A percentile compares a stretch with the other conserved stretches of the same genome.
Evolutionary conservation across 495 filamentous ascomycete species (phyloP).

Genomic region (Chaetomium cochliodes): DNA sequence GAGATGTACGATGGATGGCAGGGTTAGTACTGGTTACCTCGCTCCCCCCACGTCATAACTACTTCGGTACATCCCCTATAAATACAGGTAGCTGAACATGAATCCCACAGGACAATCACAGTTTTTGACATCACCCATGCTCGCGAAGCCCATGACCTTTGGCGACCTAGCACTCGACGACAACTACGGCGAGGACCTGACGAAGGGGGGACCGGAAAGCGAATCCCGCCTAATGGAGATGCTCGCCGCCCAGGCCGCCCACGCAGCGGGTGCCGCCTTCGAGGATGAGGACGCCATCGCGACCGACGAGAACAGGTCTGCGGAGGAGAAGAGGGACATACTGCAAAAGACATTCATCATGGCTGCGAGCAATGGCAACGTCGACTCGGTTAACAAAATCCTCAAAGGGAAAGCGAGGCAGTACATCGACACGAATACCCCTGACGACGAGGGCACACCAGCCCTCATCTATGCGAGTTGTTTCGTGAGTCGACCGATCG

Average conservation of each 20-base stretch:
- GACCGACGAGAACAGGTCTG: slow-evolving; percentile 66
- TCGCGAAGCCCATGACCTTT: slow-evolving; percentile 79
- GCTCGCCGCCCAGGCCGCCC: slow-evolving; percentile 88
- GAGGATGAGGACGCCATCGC: slow-evolving; percentile 80
- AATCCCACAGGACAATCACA: slow-evolving; percentile 79
- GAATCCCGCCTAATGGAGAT: slow-evolving; percentile 91
- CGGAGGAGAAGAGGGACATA: slow-evolving; percentile 72
- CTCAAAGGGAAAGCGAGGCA: slow-evolving; percentile 69
- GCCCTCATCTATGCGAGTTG: slow-evolving; percentile 98
- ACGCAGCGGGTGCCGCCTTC: slow-evolving; percentile 66
- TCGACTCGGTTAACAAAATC: slow-evolving; percentile 73
- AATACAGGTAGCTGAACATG: slow-evolving; percentile 28
- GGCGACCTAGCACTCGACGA: slow-evolving; percentile 55
- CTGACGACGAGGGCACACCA: slow-evolving; percentile 92
- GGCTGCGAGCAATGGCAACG: slow-evolving; percentile 95
- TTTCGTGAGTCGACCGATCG: slow-evolving; percentile 65
- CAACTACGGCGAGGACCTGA: slow-evolving; percentile 62
- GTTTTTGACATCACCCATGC: slow-evolving; percentile 81
- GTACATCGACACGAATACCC: slow-evolving; percentile 83
- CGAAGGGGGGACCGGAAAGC: slow-evolving; percentile 66
- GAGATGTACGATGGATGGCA: slow-evolving; percentile 99
- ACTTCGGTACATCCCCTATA: background rate
- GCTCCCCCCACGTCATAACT: slow-evolving; percentile 22
- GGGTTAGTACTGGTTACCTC: slow-evolving; percentile 55
- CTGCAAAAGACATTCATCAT: slow-evolving; percentile 89